phyloP scores from a whole-genome alignment of 2,329 filamentous ascomycete genomes.

The Ambrosiella cleistominuta region DNA sequence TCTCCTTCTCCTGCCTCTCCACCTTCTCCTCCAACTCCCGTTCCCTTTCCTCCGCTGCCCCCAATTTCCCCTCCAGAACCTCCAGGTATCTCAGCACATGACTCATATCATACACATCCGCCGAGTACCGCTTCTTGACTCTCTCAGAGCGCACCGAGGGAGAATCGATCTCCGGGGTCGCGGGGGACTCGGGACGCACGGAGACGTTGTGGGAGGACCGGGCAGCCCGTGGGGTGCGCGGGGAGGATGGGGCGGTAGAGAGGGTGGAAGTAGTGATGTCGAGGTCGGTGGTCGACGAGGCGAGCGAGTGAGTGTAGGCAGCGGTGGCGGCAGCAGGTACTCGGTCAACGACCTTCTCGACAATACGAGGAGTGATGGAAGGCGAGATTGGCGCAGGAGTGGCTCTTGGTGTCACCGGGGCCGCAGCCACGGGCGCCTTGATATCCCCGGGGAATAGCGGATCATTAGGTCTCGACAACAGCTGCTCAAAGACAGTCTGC shows the following conservation, averaged over 20 bases:
- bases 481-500: conserved; percentile 22
- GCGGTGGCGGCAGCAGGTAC: background rate
- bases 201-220: background rate
- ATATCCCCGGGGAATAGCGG: conserved; percentile 17
- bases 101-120: background rate
- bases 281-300: background rate
- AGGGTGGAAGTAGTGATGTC: conserved; percentile 2
- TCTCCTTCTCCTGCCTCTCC: conserved; percentile 1
- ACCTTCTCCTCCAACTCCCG: conserved; percentile 1
- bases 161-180: background rate
- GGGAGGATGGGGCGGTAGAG: conserved; percentile 2
- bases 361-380: background rate
- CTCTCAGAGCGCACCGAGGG: background rate
- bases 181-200: background rate
- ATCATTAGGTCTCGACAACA: conserved; percentile 23
- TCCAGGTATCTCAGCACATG: conserved; percentile 4
- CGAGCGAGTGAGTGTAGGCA: background rate
- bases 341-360: background rate
- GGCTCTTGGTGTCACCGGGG: background rate
- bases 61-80: conserved; percentile 8
- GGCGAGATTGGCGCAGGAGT: too few relatives aligned
- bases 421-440: background rate
- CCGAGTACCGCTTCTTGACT: background rate
- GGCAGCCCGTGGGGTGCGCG: conserved; percentile 5
- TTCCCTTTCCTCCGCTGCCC: conserved; percentile 4